Evolutionary conservation across 768 basidiomycete genomes (phyloP).

Genomic region (Xerocomellus dryophilus): DNA sequence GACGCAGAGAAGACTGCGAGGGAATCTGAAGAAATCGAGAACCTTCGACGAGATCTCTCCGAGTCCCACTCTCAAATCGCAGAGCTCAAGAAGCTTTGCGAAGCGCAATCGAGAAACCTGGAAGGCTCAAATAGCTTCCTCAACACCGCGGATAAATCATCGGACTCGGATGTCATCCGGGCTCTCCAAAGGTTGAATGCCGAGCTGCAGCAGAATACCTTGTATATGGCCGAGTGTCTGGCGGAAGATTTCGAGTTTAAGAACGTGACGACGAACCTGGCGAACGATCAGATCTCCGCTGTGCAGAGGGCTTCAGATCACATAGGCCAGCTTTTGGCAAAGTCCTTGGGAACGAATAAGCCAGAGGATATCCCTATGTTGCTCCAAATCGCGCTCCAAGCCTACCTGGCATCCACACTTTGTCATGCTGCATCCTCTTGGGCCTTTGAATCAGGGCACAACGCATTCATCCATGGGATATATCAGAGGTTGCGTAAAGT

Average conservation of each 20-base stretch:
- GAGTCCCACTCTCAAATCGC: neutral
- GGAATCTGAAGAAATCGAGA: slow-evolving; percentile 1
- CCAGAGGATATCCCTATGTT: slow-evolving; percentile 7
- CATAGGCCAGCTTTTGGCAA: neutral
- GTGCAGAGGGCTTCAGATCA: neutral
- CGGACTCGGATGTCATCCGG: slow-evolving; percentile 7
- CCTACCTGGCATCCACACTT: slow-evolving; percentile 5
- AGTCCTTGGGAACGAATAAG: neutral
- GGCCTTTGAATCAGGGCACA: slow-evolving; percentile 1
- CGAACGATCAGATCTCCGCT: neutral
- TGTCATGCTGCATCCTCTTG: slow-evolving; percentile 2
- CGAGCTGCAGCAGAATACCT: slow-evolving; percentile 8
- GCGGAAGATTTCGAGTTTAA: neutral
- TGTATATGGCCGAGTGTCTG: slow-evolving; percentile 10
- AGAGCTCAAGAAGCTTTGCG: slow-evolving; percentile 7
- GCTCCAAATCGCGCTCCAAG: slow-evolving; percentile 9
- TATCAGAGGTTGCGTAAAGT: slow-evolving; percentile 5
- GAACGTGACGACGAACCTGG: neutral
- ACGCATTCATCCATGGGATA: slow-evolving; percentile 7
- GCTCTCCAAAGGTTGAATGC: slow-evolving; percentile 11
- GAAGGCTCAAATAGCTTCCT: slow-evolving; percentile 5
- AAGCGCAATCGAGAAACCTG: slow-evolving; percentile 11
- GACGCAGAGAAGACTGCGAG: neutral
- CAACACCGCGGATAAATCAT: slow-evolving; percentile 8
- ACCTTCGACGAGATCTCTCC: slow-evolving; percentile 7